Evolutionary conservation across 2,329 filamentous ascomycete genomes (phyloP).

Genomic region (Nothophoma quercina): DNA sequence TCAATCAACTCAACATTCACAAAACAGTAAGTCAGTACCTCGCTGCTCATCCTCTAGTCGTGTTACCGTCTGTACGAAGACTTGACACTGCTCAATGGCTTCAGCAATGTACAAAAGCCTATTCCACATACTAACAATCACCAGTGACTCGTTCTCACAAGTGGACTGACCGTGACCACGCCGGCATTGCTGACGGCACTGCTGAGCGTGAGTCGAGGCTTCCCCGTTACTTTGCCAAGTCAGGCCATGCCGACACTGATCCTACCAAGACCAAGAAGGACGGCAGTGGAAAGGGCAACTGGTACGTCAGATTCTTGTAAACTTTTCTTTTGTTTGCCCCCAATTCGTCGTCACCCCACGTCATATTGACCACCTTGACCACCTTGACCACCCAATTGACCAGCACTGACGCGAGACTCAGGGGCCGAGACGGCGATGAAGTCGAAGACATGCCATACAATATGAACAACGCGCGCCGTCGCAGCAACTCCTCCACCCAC

Average conservation of each 20-base stretch:
- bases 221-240: conserved; percentile 92
- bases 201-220: conserved; percentile 74
- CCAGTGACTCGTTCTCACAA: conserved; percentile 98
- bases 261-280: conserved; percentile 98
- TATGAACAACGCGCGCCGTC: conserved; percentile 84
- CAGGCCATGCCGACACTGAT: conserved; percentile 79
- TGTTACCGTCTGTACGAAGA: not conserved
- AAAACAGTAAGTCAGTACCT: conserved; percentile 40
- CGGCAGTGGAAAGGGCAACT: conserved; percentile 90
- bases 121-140: conserved; percentile 15
- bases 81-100: conserved; percentile 3
- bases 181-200: conserved; percentile 76
- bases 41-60: not conserved
- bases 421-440: conserved; percentile 86
- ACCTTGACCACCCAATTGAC: not conserved
- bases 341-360: not conserved
- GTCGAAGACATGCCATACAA: conserved; percentile 84
- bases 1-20: conserved; percentile 24
- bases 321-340: not conserved
- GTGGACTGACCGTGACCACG: conserved; percentile 90
- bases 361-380: not conserved
- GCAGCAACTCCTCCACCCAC: conserved; percentile 86
- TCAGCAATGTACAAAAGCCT: not conserved
- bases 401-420: conserved; percentile 51
- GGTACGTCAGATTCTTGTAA: conserved; percentile 64